Evolutionary conservation across 1,284 basidiomycete species (phyloP).

Genomic region (Ustilago trichophora): DNA sequence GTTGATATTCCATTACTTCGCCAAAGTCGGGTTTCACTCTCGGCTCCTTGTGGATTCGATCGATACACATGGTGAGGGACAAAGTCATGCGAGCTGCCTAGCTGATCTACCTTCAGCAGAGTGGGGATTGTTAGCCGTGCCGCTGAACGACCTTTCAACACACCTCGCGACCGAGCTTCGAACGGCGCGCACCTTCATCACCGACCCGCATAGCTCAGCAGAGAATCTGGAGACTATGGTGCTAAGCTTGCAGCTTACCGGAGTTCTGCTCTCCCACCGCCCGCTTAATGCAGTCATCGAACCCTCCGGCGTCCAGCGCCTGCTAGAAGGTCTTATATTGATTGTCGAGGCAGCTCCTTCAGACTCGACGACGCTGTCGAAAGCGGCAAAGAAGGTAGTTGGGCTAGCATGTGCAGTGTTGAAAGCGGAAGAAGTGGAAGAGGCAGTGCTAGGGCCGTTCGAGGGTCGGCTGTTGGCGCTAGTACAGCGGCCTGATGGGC

Average conservation of each 20-base stretch:
- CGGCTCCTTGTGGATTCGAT: not conserved
- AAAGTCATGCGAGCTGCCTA: constrained; percentile 20
- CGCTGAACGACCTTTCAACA: constrained; percentile 2
- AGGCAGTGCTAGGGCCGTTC: constrained; percentile 13
- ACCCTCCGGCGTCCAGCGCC: not conserved
- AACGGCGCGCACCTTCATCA: no score
- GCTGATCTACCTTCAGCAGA: not conserved
- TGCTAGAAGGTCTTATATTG: constrained; percentile 4
- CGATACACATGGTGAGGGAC: not conserved
- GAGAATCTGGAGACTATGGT: not conserved
- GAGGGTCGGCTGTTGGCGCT: constrained; percentile 20
- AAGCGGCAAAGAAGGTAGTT: not conserved
- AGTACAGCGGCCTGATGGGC: not conserved
- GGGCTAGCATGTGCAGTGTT: constrained; percentile 17
- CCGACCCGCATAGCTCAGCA: not conserved
- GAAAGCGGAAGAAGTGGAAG: constrained; percentile 28
- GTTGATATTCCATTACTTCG: constrained; percentile 25
- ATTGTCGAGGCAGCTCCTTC: constrained; percentile 17
- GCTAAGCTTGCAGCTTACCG: constrained; percentile 16
- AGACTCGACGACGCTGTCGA: not conserved
- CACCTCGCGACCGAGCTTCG: not conserved
- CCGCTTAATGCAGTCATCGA: constrained; percentile 13
- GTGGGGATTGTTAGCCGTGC: constrained; percentile 1
- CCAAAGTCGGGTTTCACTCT: constrained; percentile 13
- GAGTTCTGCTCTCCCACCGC: constrained; percentile 6